These are phyloP conservation scores for Penicillium nordicum DNA, from an alignment of 2,329 filamentous ascomycete genomes.

Conservation along the genomic window DNA sequence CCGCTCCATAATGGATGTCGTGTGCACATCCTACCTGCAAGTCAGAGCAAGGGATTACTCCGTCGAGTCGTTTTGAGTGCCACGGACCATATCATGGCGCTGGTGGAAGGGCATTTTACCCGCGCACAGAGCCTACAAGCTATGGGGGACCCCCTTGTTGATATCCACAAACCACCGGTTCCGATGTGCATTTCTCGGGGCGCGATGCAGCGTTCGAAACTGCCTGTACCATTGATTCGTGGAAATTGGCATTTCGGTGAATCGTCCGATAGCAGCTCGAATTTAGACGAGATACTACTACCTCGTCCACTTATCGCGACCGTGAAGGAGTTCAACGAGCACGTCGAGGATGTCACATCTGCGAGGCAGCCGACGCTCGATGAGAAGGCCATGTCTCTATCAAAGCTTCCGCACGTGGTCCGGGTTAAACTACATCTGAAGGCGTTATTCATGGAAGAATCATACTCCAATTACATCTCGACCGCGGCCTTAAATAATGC, in stretches of 20 bases:
- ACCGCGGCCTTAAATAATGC: constrained; percentile 43
- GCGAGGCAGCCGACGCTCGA: constrained; percentile 16
- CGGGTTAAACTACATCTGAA: constrained; percentile 26
- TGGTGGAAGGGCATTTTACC: constrained; percentile 29
- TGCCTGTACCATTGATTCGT: constrained; percentile 29
- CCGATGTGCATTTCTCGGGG: constrained; percentile 32
- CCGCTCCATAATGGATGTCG: constrained; percentile 36
- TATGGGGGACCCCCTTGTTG: constrained; percentile 28
- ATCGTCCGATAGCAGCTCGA: constrained; percentile 1
- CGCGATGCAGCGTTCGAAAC: constrained; percentile 21
- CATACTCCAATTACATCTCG: constrained; percentile 33
- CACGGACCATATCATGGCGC: constrained; percentile 31
- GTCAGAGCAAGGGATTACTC: constrained; percentile 29
- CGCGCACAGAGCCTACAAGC: constrained; percentile 24
- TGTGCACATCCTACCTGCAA: constrained; percentile 35
- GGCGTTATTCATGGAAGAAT: constrained; percentile 32
- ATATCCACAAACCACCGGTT: constrained; percentile 27
- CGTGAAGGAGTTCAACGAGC: constrained; percentile 36
- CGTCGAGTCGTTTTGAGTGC: constrained; percentile 38
- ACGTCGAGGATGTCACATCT: constrained; percentile 38
- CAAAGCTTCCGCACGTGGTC: constrained; percentile 9
- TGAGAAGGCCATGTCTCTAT: constrained; percentile 3
- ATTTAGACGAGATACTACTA: constrained; percentile 15
- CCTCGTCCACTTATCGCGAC: constrained; percentile 25
- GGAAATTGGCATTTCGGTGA: constrained; percentile 28